A percentile compares a stretch with the other conserved stretches of the same genome.
phyloP scores from a whole-genome alignment of 495 filamentous ascomycete species.

The Lindgomyces ingoldianus region DNA sequence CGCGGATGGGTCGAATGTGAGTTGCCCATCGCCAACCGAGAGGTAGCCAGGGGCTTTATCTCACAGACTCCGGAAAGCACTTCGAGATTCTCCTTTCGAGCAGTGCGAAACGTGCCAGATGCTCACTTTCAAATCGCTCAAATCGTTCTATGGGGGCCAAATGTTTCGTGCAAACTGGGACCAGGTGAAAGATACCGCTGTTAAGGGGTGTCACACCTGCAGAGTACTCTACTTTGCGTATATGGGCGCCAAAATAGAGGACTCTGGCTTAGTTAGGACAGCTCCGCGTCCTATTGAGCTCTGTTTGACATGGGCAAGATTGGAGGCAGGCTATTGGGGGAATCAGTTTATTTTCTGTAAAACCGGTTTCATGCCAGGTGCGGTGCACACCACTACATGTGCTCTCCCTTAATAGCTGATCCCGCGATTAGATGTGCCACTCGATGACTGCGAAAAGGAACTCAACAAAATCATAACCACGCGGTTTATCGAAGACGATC shows the following conservation, averaged over 20 bases:
- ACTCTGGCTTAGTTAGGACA: not conserved
- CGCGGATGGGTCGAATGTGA: slow-evolving; percentile 1
- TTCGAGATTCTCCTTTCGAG: not conserved
- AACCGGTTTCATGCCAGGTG: not conserved
- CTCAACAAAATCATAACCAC: not conserved
- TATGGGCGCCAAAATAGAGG: not conserved
- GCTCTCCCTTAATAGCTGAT: not conserved
- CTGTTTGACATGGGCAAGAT: not conserved
- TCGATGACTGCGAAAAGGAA: not conserved
- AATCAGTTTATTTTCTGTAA: not conserved
- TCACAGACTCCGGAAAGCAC: not conserved
- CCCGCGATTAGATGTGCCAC: not conserved
- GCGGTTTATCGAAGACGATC: slow-evolving; percentile 1
- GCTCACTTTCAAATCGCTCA: not conserved
- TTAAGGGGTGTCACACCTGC: slow-evolving; percentile 1
- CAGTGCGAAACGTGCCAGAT: slow-evolving; percentile 2
- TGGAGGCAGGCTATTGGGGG: not conserved
- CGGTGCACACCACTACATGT: not conserved
- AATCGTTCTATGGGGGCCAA: not conserved
- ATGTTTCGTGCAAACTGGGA: not conserved
- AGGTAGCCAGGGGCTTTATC: not conserved
- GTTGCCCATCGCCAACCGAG: not conserved
- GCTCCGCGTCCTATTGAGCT: not conserved
- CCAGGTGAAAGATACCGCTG: not conserved
- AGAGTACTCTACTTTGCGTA: not conserved